Evolutionary conservation across 2,329 filamentous ascomycete genomes (phyloP).

Genomic region (Colletotrichum nymphaeae): DNA sequence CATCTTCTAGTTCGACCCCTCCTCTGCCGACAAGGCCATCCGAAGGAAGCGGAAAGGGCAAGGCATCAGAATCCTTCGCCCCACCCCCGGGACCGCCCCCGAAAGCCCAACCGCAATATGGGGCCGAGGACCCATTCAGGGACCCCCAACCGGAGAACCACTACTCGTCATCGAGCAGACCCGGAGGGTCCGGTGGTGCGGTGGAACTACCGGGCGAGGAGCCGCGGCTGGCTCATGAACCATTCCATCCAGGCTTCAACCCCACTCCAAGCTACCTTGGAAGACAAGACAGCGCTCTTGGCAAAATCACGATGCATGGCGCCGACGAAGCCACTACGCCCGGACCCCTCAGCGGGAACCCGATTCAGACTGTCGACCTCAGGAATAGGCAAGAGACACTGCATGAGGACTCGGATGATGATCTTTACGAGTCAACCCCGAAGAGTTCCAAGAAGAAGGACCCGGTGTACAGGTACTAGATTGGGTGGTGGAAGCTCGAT

Average conservation of each 20-base stretch:
- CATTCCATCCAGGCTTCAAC: conserved; percentile 51
- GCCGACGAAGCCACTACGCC: conserved; percentile 38
- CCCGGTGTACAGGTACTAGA: conserved; percentile 38
- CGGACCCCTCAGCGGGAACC: conserved; percentile 32
- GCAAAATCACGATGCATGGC: conserved; percentile 56
- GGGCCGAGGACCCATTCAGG: conserved; percentile 40
- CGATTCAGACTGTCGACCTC: conserved; percentile 27
- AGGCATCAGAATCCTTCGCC: conserved; percentile 38
- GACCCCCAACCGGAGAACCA: conserved; percentile 38
- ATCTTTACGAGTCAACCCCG: conserved; percentile 53
- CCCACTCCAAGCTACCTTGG: conserved; percentile 48
- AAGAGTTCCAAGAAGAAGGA: conserved; percentile 48
- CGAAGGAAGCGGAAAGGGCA: conserved; percentile 42
- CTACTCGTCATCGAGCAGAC: conserved; percentile 25
- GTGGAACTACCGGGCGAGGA: conserved; percentile 44
- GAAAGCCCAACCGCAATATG: conserved; percentile 48
- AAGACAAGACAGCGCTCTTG: conserved; percentile 54
- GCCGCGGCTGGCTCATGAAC: conserved; percentile 48
- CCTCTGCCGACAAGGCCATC: conserved; percentile 20
- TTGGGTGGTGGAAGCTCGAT: background rate
- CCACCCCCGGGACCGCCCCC: conserved; percentile 33
- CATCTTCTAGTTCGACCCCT: conserved; percentile 30
- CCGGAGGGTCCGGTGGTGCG: conserved; percentile 37
- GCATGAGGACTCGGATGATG: conserved; percentile 45
- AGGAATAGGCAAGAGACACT: conserved; percentile 31